Evolutionary conservation across 2,329 filamentous ascomycete genomes (phyloP).

Genomic region (Aspergillus ochraceoroseus): DNA sequence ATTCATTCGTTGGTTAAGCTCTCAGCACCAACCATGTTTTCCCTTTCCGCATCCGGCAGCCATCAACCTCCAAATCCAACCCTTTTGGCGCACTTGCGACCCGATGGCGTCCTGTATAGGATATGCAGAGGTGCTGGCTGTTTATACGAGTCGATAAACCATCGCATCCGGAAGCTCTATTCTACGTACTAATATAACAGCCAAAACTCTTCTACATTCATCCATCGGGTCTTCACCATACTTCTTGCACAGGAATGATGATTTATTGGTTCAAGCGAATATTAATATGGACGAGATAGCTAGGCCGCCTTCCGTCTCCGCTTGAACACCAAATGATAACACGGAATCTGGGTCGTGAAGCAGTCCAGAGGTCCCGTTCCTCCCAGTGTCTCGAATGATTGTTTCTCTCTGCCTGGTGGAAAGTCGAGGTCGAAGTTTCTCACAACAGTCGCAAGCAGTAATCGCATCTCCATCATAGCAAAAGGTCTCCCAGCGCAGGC

Average conservation of each 20-base stretch:
- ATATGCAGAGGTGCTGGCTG: neutral
- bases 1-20: constrained; percentile 17
- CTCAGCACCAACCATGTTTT: constrained; percentile 18
- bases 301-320: constrained; percentile 4
- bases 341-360: constrained; percentile 11
- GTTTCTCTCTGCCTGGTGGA: constrained; percentile 5
- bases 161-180: neutral
- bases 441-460: constrained; percentile 11
- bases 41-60: constrained; percentile 19
- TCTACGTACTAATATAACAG: too few species aligned
- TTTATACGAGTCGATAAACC: neutral
- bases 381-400: constrained; percentile 7
- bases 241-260: too few species aligned
- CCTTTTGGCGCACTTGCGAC: neutral
- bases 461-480: constrained; percentile 14
- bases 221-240: too few species aligned
- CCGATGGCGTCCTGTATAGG: constrained; percentile 1
- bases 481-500: constrained; percentile 10
- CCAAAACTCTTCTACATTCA: too few species aligned
- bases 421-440: constrained; percentile 11
- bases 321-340: constrained; percentile 10
- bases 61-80: constrained; percentile 3
- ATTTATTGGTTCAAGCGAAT: constrained; percentile 16
- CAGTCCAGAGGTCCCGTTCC: constrained; percentile 10
- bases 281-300: constrained; percentile 8